Percentiles rank a stretch among this genome's conserved stretches.
These are phyloP conservation scores for Didymella glomerata DNA, from an alignment of 2,329 filamentous ascomycete species.

Conservation along the genomic window DNA sequence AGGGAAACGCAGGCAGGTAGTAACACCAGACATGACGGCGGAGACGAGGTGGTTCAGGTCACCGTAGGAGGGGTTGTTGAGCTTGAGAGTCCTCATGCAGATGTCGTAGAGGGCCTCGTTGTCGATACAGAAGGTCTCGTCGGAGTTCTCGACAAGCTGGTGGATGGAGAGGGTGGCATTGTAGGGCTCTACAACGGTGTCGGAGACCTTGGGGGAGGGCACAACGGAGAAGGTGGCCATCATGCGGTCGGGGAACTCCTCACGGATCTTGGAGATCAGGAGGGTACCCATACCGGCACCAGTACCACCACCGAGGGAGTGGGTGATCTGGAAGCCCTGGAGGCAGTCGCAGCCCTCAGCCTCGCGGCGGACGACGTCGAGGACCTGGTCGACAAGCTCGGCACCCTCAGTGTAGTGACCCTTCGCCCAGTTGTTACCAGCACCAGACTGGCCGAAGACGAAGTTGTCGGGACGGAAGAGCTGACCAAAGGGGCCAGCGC, in stretches of 20 bases:
- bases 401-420: constrained; percentile 99
- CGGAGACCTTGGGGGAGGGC: constrained; percentile 98
- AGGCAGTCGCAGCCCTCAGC: constrained; percentile 99
- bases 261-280: constrained; percentile 99
- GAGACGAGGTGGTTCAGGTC: constrained; percentile 99
- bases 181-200: constrained; percentile 99
- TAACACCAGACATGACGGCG: constrained; percentile 99
- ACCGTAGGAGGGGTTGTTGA: constrained; percentile 97
- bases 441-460: constrained; percentile 98
- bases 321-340: constrained; percentile 99
- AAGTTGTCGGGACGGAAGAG: constrained; percentile 99
- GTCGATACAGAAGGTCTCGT: constrained; percentile 99
- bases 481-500: constrained; percentile 96
- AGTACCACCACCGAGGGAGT: constrained; percentile 99
- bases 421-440: constrained; percentile 99
- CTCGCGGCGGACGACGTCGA: constrained; percentile 98
- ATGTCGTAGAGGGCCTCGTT: constrained; percentile 99
- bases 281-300: constrained; percentile 99
- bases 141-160: constrained; percentile 99
- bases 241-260: constrained; percentile 99
- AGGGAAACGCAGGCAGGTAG: constrained; percentile 98
- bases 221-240: constrained; percentile 99
- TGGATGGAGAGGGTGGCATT: constrained; percentile 99
- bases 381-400: constrained; percentile 96
- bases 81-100: constrained; percentile 99